Percentiles rank a stretch among this genome's conserved stretches.
phyloP scores from a whole-genome alignment of 2,329 filamentous ascomycete species.

The Aspergillus pseudonomiae region DNA sequence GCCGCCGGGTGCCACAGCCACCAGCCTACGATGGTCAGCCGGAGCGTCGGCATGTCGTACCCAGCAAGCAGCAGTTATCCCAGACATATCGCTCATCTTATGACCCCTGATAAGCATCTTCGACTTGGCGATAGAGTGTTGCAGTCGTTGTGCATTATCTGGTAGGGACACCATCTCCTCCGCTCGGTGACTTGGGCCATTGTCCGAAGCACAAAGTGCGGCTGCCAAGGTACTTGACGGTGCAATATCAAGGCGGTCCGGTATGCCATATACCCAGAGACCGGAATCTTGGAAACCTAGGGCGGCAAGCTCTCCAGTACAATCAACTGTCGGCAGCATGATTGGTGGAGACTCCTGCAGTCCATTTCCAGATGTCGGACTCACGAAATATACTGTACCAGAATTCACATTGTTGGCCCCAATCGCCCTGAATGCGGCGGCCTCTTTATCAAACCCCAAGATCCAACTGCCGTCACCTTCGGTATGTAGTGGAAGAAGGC shows the following conservation, averaged over 20 bases:
- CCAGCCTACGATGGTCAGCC: slow-evolving; percentile 57
- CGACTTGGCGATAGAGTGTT: slow-evolving; percentile 47
- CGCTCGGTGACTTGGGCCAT: background rate
- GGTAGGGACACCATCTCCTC: slow-evolving; percentile 12
- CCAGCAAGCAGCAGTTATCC: slow-evolving; percentile 72
- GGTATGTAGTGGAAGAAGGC: slow-evolving; percentile 59
- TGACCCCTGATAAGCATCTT: slow-evolving; percentile 72
- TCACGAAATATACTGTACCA: slow-evolving; percentile 78
- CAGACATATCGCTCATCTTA: slow-evolving; percentile 66
- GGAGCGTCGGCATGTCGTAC: slow-evolving; percentile 60
- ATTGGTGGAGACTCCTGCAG: slow-evolving; percentile 66
- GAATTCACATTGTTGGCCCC: slow-evolving; percentile 74
- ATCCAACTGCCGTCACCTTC: slow-evolving; percentile 70
- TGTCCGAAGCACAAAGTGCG: background rate
- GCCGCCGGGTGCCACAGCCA: slow-evolving; percentile 74
- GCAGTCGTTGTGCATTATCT: slow-evolving; percentile 34
- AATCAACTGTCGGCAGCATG: slow-evolving; percentile 70
- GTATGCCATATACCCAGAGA: slow-evolving; percentile 78
- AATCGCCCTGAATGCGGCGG: slow-evolving; percentile 77
- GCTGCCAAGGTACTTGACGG: slow-evolving; percentile 33
- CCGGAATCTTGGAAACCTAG: slow-evolving; percentile 73
- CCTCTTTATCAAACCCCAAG: slow-evolving; percentile 75
- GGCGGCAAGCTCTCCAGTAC: slow-evolving; percentile 70
- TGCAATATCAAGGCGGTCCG: slow-evolving; percentile 68
- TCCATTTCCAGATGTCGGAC: slow-evolving; percentile 54